A percentile compares a stretch with the other conserved stretches of the same genome.
phyloP scores from a whole-genome alignment of 768 basidiomycete genomes.

The Pleurotus cornucopiae region DNA sequence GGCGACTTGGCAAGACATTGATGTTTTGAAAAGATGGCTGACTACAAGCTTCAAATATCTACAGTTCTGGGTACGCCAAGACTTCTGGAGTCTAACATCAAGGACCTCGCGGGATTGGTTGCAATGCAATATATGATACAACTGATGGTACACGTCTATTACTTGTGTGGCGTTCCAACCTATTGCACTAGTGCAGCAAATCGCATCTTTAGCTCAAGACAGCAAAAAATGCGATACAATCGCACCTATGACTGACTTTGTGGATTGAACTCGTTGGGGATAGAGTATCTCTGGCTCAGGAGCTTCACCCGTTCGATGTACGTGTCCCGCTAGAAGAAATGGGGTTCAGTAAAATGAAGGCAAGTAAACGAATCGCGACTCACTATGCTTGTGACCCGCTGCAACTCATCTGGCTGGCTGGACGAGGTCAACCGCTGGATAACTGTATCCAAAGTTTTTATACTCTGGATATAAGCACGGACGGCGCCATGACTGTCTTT shows the following conservation, averaged over 20 bases:
- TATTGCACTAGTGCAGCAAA: no score
- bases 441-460: background rate
- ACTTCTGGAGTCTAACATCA: background rate
- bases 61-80: background rate
- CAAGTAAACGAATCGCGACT: background rate
- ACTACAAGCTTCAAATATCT: background rate
- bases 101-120: background rate
- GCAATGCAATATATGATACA: background rate
- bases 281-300: background rate
- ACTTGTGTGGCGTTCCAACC: background rate
- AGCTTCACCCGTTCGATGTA: conserved; percentile 1
- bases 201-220: no score
- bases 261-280: conserved; percentile 6
- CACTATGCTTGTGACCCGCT: background rate
- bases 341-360: no score
- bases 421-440: background rate
- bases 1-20: background rate
- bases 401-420: background rate
- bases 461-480: conserved; percentile 5
- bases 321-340: conserved; percentile 1
- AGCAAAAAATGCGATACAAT: background rate
- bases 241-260: background rate
- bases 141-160: background rate
- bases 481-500: conserved; percentile 5
- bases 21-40: background rate